A percentile compares a stretch with the other conserved stretches of the same genome.
Evolutionary conservation across 1,139 yeast species (phyloP).

Genomic region (Saccharomyces pastorianus): DNA sequence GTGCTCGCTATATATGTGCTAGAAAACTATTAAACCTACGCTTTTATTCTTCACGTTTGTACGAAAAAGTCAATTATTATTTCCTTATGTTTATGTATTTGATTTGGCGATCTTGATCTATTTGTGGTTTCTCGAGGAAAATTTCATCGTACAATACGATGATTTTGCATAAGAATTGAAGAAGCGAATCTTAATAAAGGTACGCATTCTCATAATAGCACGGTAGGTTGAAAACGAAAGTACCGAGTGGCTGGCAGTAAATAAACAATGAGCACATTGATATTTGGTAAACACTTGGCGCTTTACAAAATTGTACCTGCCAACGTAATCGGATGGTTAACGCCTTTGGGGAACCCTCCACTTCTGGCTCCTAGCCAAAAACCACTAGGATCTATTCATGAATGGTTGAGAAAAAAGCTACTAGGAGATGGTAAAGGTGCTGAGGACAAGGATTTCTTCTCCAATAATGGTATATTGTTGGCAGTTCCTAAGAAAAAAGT

Average conservation of each 20-base stretch:
- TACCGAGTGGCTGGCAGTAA: background rate
- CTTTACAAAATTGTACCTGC: background rate
- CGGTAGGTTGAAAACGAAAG: background rate
- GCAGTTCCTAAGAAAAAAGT: slow-evolving; percentile 94
- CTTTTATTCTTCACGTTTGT: background rate
- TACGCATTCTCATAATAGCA: background rate
- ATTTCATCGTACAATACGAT: background rate
- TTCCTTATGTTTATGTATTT: background rate
- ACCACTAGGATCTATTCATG: background rate
- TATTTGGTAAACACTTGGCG: background rate
- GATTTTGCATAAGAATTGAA: background rate
- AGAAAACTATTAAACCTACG: background rate
- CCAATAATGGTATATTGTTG: slow-evolving; percentile 57
- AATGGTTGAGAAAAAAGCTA: background rate
- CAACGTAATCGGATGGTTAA: background rate
- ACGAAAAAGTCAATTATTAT: background rate
- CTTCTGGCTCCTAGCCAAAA: background rate
- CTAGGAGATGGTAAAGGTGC: background rate
- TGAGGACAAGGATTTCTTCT: background rate
- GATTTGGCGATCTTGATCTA: background rate
- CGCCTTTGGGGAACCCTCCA: background rate
- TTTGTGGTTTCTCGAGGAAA: background rate
- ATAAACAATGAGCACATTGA: background rate
- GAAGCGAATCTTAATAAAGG: background rate
- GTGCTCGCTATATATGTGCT: background rate